These are phyloP conservation scores for Linnemannia schmuckeri DNA, from an alignment of 192 early-diverging fungal genomes.

Conservation along the genomic window DNA sequence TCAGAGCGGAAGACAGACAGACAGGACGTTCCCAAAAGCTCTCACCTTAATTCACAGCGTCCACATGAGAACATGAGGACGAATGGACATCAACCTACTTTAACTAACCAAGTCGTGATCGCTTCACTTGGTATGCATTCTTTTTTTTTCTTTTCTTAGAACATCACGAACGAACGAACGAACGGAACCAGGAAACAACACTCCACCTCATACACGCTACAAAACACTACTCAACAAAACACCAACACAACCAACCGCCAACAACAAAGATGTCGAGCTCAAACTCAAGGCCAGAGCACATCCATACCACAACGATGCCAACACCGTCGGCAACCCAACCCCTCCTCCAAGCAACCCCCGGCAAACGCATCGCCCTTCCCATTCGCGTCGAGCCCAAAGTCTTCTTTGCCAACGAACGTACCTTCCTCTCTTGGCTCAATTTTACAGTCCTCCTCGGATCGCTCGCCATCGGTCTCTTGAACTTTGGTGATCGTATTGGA, in stretches of 20 bases:
- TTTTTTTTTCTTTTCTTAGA: conserved; percentile 5
- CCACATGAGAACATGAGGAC: conserved; percentile 5
- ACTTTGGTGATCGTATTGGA: conserved; percentile 83
- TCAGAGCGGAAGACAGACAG: not conserved
- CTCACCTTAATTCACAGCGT: not conserved
- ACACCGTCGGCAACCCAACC: conserved; percentile 37
- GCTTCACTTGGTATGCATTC: too few relatives aligned
- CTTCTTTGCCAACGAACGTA: conserved; percentile 96
- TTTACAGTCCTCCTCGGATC: conserved; percentile 84
- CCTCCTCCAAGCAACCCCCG: conserved; percentile 41
- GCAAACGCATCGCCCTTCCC: conserved; percentile 82
- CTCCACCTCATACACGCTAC: not conserved
- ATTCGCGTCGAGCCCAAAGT: conserved; percentile 91
- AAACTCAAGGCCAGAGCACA: conserved; percentile 10
- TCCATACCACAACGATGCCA: conserved; percentile 34
- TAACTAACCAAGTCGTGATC: not conserved
- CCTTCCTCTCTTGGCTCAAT: conserved; percentile 91
- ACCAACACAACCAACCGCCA: not conserved
- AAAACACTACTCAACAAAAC: not conserved
- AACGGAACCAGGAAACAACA: not conserved
- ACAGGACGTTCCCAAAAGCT: not conserved
- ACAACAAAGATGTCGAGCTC: not conserved
- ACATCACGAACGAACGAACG: not conserved
- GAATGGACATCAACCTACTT: conserved; percentile 10
- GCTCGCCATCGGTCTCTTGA: conserved; percentile 82